Base-by-base conservation (phyloP, 208 protist genomes). In the Tritrichomonas foetus region DNA sequence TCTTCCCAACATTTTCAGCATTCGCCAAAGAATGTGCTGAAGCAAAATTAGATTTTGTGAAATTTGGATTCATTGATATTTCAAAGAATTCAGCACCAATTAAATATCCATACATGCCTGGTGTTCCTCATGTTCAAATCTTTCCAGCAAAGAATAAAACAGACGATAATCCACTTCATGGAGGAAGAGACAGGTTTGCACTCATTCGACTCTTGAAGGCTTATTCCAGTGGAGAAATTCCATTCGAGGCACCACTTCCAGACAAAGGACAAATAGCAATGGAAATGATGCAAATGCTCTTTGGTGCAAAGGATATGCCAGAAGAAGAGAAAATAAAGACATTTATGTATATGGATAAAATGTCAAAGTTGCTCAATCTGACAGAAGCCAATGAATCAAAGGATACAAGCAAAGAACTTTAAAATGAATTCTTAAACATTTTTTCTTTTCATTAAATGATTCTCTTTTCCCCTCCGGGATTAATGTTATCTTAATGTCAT, bases 41-140 rank as follows among this genome's bases (percentile, higher is more conserved):
- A 3, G 16, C 25, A 8, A 89, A 89, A 16, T 53, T 53, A 16
- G n/a, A 13, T 22, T 57, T 44, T 20, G 27, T 89, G 11, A 89
- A 89, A 57, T 89, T 89, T 39, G 78, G 47, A 16, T 89, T 53
- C 27, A 89, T 89, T 57, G 78, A 89, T 61, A 57, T 89, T 50
- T 9, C 44, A 1, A 89, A 89, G 30, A 89, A 89, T 49, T 53
- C 41, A 16, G 41, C 47, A 0, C 33, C 33, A 36, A 53, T 36
- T 20, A 53, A 53, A 39, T 89, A 39, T 36, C 78, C 78, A 39
- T 89, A 53, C 47, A 89, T 89, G 78, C 41, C 47, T 33, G 78
- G 78, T 53, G 78, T 89, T 2, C 78, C 78, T 33, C 78, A 89
- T 50, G 78, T 89, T 39, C 41, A 57, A 20, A 53, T 89, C 13